These are phyloP conservation scores for Quercus glauca DNA, from an alignment of 306 rosid species.

Conservation along the genomic window DNA sequence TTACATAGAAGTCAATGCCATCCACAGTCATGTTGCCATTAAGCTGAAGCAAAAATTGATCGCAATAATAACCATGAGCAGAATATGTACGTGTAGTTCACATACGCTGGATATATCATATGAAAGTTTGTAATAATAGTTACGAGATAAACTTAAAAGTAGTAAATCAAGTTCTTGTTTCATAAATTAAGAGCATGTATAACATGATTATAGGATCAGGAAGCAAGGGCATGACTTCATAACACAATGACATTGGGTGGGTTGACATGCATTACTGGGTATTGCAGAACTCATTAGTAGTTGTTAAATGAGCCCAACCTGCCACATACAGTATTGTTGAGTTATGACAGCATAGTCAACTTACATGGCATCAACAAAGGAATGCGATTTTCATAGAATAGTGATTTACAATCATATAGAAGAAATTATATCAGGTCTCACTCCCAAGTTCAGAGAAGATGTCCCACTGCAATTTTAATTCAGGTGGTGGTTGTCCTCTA, in stretches of 20 bases:
- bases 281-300: not conserved
- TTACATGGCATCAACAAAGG: not conserved
- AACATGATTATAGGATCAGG: not conserved
- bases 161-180: not conserved
- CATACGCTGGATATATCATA: conserved; percentile 19
- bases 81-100: not conserved
- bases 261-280: not conserved
- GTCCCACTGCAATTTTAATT: not conserved
- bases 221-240: not conserved
- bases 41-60: conserved; percentile 44
- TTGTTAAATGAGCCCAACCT: not conserved
- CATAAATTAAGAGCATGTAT: not conserved
- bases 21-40: conserved; percentile 77
- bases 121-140: not conserved
- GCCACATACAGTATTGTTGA: not conserved
- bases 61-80: conserved; percentile 16
- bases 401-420: not conserved
- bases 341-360: not conserved
- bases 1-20: conserved; percentile 65
- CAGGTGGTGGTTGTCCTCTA: not conserved
- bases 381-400: conserved; percentile 5
- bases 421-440: conserved; percentile 4
- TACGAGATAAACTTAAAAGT: not conserved
- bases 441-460: not conserved
- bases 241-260: not conserved